Conservation (phyloP, 371 early-diverging fungal genomes). For the Nosema muscidifuracis region DNA sequence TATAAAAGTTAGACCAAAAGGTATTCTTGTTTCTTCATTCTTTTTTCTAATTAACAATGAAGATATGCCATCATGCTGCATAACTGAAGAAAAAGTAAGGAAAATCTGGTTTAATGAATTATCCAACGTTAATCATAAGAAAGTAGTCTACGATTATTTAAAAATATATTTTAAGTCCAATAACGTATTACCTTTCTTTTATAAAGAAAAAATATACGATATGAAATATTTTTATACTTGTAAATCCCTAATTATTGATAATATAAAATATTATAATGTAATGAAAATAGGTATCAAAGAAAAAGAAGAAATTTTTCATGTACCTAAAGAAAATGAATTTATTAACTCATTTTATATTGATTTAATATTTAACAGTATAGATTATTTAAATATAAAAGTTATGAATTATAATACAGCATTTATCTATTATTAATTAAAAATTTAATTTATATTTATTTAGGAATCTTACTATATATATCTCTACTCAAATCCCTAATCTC, state of each 20-base stretch:
- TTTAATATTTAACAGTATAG: slow-evolving; percentile 11
- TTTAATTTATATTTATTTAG: background rate
- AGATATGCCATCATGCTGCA: slow-evolving; percentile 42
- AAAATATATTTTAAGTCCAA: slow-evolving; percentile 43
- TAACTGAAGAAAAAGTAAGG: background rate
- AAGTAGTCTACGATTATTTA: slow-evolving; percentile 47
- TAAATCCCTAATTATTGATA: slow-evolving; percentile 5
- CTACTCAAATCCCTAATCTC: background rate
- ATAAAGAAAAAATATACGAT: slow-evolving; percentile 34
- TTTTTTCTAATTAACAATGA: slow-evolving; percentile 42
- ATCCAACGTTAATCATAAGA: background rate
- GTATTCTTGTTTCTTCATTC: slow-evolving; percentile 55
- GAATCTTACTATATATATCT: background rate
- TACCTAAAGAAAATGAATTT: background rate
- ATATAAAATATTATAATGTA: slow-evolving; percentile 15
- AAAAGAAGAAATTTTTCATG: slow-evolving; percentile 9
- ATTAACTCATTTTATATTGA: slow-evolving; percentile 35
- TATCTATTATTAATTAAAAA: slow-evolving; percentile 7
- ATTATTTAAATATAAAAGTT: slow-evolving; percentile 6
- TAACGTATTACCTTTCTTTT: slow-evolving; percentile 24
- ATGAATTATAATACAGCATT: slow-evolving; percentile 21
- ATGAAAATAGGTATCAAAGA: slow-evolving; percentile 53
- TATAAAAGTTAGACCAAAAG: slow-evolving; percentile 39
- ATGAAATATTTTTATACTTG: slow-evolving; percentile 48
- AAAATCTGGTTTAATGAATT: slow-evolving; percentile 6